A percentile compares a stretch with the other conserved stretches of the same genome.
These are phyloP conservation scores for Chrysoporthe deuterocubensis DNA, from an alignment of 2,329 filamentous ascomycete genomes.

Conservation along the genomic window DNA sequence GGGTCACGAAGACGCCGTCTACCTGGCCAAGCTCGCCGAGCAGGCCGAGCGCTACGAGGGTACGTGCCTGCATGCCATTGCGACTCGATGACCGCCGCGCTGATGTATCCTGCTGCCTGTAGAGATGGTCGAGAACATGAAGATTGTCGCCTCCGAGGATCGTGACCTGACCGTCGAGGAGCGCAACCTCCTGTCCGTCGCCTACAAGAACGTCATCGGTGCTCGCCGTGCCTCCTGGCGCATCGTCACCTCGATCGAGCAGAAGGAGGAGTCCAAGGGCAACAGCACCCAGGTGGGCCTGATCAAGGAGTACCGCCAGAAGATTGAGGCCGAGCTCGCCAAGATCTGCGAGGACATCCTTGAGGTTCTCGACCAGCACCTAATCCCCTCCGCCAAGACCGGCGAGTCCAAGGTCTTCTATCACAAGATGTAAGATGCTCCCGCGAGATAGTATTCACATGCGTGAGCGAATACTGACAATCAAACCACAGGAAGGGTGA, in stretches of 20 bases:
- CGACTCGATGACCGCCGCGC: slow-evolving; percentile 28
- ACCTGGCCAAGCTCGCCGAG: slow-evolving; percentile 99
- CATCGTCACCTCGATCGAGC: slow-evolving; percentile 98
- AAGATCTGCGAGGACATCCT: slow-evolving; percentile 99
- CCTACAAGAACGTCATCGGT: slow-evolving; percentile 99
- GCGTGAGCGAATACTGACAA: slow-evolving; percentile 24
- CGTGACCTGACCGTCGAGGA: slow-evolving; percentile 88
- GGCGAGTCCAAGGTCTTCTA: slow-evolving; percentile 99
- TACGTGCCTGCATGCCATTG: slow-evolving; percentile 50
- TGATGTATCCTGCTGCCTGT: slow-evolving; percentile 30
- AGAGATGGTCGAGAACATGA: slow-evolving; percentile 99
- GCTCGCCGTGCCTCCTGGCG: slow-evolving; percentile 96
- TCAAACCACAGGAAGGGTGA: slow-evolving; percentile 83
- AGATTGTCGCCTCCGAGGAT: slow-evolving; percentile 90
- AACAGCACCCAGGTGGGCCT: slow-evolving; percentile 86
- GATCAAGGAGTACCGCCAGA: slow-evolving; percentile 98
- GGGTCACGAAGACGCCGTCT: slow-evolving; percentile 99
- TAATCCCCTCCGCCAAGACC: slow-evolving; percentile 91
- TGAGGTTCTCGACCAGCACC: slow-evolving; percentile 88
- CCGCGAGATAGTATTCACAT: neutral
- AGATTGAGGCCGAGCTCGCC: slow-evolving; percentile 95
- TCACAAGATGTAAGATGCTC: slow-evolving; percentile 84
- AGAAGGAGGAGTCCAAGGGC: slow-evolving; percentile 99
- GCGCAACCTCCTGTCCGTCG: slow-evolving; percentile 95
- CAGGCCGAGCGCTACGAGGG: slow-evolving; percentile 99